These are phyloP conservation scores for Lycium ferocissimum DNA, from an alignment of 257 asterid species.

Conservation along the genomic window DNA sequence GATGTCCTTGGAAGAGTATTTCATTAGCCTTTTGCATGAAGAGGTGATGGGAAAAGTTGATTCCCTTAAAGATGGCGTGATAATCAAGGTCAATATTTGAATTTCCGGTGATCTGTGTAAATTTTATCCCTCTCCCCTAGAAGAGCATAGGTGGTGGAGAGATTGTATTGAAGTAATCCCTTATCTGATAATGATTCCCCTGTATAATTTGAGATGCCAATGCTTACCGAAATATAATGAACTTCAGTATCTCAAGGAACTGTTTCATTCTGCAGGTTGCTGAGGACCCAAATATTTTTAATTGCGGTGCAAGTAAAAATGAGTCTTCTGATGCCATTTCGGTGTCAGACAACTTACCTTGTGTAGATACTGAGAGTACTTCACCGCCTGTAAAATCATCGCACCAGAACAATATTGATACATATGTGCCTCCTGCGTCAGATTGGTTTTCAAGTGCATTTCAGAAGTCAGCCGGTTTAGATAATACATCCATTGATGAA, in stretches of 20 bases:
- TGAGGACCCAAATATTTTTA: constrained; percentile 37
- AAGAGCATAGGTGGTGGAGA: constrained; percentile 19
- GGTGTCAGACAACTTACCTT: constrained; percentile 41
- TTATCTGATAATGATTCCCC: background rate
- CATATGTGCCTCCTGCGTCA: constrained; percentile 40
- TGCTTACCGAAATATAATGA: background rate
- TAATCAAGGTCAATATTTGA: constrained; percentile 54
- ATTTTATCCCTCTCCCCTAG: constrained; percentile 8
- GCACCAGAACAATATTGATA: constrained; percentile 36
- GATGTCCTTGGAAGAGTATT: constrained; percentile 52
- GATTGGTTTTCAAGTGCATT: constrained; percentile 50
- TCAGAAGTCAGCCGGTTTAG: constrained; percentile 55
- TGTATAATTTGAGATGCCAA: constrained; percentile 19
- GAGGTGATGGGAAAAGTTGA: constrained; percentile 63
- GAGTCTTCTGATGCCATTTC: constrained; percentile 40
- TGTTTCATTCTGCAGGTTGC: constrained; percentile 55
- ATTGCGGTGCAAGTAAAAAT: constrained; percentile 42
- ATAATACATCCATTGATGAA: constrained; percentile 43
- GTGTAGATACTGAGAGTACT: constrained; percentile 43
- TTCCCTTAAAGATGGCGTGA: constrained; percentile 39
- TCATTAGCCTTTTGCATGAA: constrained; percentile 58
- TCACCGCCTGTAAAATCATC: constrained; percentile 39
- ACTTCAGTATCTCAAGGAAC: constrained; percentile 23
- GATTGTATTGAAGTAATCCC: constrained; percentile 8
- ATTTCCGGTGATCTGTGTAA: constrained; percentile 25